Percentiles rank a stretch among this genome's conserved stretches.
phyloP scores from a whole-genome alignment of 257 asterid genomes.

The Apocynum venetum region DNA sequence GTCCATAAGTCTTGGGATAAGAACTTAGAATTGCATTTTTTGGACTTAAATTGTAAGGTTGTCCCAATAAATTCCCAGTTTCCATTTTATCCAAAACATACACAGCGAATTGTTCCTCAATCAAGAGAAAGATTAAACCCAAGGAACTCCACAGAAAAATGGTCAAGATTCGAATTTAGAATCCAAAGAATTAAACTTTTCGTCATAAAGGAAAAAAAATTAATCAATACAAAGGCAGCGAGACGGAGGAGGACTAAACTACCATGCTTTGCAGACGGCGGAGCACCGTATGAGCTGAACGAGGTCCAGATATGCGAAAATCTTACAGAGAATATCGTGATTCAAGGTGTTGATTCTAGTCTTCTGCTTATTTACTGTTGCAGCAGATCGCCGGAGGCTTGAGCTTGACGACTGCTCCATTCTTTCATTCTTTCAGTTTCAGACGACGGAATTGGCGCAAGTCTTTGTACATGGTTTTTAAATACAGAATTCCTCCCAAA shows the following conservation, averaged over 20 bases:
- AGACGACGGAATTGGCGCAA: too few relatives aligned
- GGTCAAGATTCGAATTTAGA: background rate
- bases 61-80: background rate
- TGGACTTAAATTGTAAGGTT: background rate
- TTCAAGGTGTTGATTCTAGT: slow-evolving; percentile 41
- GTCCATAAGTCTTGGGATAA: background rate
- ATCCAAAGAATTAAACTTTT: background rate
- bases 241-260: slow-evolving; percentile 2
- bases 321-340: slow-evolving; percentile 51
- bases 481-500: too few relatives aligned
- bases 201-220: background rate
- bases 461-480: too few relatives aligned
- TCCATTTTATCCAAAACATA: background rate
- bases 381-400: slow-evolving; percentile 23
- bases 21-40: background rate
- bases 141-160: background rate
- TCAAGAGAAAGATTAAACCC: background rate
- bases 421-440: too few relatives aligned
- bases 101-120: background rate
- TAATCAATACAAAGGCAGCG: background rate
- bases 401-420: slow-evolving; percentile 17
- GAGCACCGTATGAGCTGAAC: slow-evolving; percentile 78
- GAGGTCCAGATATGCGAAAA: slow-evolving; percentile 70
- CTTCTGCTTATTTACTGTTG: slow-evolving; percentile 24
- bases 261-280: slow-evolving; percentile 88